phyloP scores from a whole-genome alignment of 2,329 filamentous ascomycete genomes.

The Fonsecaea monophora region DNA sequence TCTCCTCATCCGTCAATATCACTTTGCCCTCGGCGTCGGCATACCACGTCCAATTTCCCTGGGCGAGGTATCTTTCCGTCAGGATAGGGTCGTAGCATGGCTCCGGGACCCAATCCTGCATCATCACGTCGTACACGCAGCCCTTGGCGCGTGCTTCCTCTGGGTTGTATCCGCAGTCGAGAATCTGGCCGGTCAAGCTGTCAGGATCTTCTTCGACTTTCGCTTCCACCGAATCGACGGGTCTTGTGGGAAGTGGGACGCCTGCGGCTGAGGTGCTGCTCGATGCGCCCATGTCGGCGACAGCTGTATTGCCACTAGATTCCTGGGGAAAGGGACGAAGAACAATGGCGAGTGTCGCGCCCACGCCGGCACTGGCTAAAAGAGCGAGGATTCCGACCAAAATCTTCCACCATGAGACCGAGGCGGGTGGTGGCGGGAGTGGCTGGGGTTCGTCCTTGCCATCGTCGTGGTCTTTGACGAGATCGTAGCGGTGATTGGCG shows the following conservation, averaged over 20 bases:
- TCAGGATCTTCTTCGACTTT: conserved; percentile 1
- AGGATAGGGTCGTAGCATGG: conserved; percentile 36
- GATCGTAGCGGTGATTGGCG: conserved; percentile 27
- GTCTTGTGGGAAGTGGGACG: conserved; percentile 16
- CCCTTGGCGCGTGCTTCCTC: conserved; percentile 32
- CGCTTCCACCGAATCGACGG: conserved; percentile 12
- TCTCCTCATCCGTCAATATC: conserved; percentile 32
- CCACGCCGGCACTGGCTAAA: conserved; percentile 16
- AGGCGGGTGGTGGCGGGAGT: not conserved
- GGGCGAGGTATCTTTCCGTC: conserved; percentile 34
- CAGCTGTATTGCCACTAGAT: conserved; percentile 10
- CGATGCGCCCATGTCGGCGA: not conserved
- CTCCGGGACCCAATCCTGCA: conserved; percentile 37
- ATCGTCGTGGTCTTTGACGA: conserved; percentile 21
- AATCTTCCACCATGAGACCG: conserved; percentile 23
- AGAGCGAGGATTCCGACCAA: conserved; percentile 19
- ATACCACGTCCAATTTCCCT: conserved; percentile 37
- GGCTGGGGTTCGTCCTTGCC: conserved; percentile 9
- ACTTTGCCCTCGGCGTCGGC: conserved; percentile 26
- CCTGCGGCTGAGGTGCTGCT: conserved; percentile 11
- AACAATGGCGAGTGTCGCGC: conserved; percentile 18
- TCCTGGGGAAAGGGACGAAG: conserved; percentile 5
- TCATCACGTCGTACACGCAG: conserved; percentile 39
- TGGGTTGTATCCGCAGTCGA: conserved; percentile 30
- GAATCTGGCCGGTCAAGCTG: conserved; percentile 15